phyloP scores from a whole-genome alignment of 371 early-diverging fungal species.

The Amoeboaphelidium protococcarum region DNA sequence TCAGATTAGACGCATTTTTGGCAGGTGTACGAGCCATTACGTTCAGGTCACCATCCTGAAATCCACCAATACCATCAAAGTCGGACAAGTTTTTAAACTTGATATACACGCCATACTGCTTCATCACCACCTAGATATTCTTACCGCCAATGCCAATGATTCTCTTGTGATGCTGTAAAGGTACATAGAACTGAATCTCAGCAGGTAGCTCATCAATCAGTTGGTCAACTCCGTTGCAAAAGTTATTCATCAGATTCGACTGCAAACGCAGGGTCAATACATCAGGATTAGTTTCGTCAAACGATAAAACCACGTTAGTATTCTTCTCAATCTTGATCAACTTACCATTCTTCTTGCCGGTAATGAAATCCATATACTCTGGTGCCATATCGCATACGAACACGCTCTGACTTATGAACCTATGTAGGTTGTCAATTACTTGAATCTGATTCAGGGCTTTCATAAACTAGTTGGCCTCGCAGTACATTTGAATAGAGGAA shows the following conservation, averaged over 20 bases:
- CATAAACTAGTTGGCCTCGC: no score
- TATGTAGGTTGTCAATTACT: neutral
- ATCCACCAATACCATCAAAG: constrained; percentile 36
- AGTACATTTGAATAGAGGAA: no score
- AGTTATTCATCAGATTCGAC: neutral
- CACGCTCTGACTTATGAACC: no score
- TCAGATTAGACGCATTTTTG: constrained; percentile 39
- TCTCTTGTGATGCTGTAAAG: constrained; percentile 66
- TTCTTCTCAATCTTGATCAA: constrained; percentile 66
- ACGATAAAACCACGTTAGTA: constrained; percentile 24
- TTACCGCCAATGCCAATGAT: constrained; percentile 85
- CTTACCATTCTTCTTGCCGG: constrained; percentile 84
- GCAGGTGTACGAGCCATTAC: constrained; percentile 66
- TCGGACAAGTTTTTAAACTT: constrained; percentile 67
- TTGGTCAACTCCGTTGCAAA: neutral
- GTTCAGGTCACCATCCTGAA: constrained; percentile 38
- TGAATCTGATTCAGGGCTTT: neutral
- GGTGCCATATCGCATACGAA: constrained; percentile 44
- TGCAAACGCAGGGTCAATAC: neutral
- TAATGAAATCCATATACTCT: constrained; percentile 70
- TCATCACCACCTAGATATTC: constrained; percentile 84
- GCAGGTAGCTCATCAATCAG: constrained; percentile 45
- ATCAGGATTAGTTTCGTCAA: constrained; percentile 2
- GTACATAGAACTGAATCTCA: constrained; percentile 58
- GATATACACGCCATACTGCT: constrained; percentile 75